Evolutionary conservation across 78 protist genomes (phyloP), one percentile per base, ranked within the genome.

Genomic region (Planoprotostelium fungivorum): DNA sequence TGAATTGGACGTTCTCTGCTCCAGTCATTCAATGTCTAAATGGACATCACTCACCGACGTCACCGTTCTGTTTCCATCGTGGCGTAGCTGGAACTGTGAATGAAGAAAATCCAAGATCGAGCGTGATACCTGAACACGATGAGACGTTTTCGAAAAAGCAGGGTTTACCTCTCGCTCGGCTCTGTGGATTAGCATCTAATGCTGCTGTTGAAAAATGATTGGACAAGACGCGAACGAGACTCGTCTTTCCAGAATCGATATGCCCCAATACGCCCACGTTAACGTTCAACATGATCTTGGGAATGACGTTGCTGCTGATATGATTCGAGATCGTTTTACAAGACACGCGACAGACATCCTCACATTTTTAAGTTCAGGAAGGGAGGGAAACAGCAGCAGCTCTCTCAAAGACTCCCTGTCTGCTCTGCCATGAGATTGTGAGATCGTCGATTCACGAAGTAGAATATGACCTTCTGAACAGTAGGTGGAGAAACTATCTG

Each of bases 91-190:
- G 37, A 16, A 87, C 86, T 29, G 83, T 35, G 85, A 98, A 98
- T n/a, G 97, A 37, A n/a, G 98, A 96, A 93, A 99, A 99, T 28
- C 99, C 99, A 1, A 99, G 92, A 86, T 99, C 99, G 83, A 98
- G 86, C 29, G 99, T 99, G 90, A 99, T 99, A 35, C 99, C 99
- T n/a, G n/a, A n/a, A n/a, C n/a, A n/a, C n/a, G n/a, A n/a, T n/a
- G n/a, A n/a, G n/a, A n/a, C n/a, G n/a, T n/a, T n/a, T n/a, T n/a
- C n/a, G n/a, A n/a, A n/a, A n/a, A n/a, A n/a, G n/a, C n/a, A n/a
- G n/a, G n/a, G n/a, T n/a, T n/a, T n/a, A n/a, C n/a, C n/a, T n/a
- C 99, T 88, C 84, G 93, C 97, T 90, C 93, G 93, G 91, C 96
- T 89, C 88, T 97, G 98, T 5, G 99, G 99, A 37, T 91, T 63